Evolutionary conservation across 257 asterid species (phyloP).

Genomic region (Datura wrightii): DNA sequence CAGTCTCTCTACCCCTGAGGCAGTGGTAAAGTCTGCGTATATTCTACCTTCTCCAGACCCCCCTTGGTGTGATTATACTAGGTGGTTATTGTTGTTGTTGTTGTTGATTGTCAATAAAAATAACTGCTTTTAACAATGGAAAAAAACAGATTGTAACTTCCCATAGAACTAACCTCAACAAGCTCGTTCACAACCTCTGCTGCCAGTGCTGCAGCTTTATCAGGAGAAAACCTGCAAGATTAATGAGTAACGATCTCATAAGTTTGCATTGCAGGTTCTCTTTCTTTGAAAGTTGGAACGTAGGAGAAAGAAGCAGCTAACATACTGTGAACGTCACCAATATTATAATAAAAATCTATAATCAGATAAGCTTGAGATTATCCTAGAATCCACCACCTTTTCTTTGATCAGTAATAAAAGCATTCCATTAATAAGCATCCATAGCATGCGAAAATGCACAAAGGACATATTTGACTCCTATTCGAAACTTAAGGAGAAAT

Average conservation of each 20-base stretch:
- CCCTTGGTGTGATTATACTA: no score
- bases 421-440: not conserved
- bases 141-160: conserved; percentile 13
- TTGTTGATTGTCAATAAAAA: no score
- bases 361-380: not conserved
- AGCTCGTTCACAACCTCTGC: conserved; percentile 61
- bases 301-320: conserved; percentile 10
- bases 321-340: not conserved
- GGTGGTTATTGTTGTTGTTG: no score
- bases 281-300: not conserved
- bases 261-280: not conserved
- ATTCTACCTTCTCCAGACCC: no score
- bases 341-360: not conserved
- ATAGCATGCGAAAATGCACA: not conserved
- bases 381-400: not conserved
- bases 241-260: not conserved
- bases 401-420: not conserved
- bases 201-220: conserved; percentile 75
- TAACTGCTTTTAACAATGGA: not conserved
- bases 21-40: no score
- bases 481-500: not conserved
- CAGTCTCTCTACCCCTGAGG: no score
- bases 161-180: conserved; percentile 56
- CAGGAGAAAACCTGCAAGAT: conserved; percentile 71
- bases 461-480: not conserved